phyloP scores from a whole-genome alignment of 345 rosid species.

The Populus pruinosa region DNA sequence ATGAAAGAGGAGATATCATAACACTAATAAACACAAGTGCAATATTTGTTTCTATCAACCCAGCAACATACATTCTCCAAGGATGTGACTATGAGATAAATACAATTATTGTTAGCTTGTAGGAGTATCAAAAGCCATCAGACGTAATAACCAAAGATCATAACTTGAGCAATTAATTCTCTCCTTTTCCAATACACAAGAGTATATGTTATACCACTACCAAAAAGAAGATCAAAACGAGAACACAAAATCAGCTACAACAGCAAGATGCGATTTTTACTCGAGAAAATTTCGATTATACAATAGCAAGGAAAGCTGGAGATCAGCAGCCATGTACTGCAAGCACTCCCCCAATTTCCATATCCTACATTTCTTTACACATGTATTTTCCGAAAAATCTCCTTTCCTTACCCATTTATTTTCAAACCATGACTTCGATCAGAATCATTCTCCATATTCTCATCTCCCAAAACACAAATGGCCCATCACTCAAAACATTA shows the following conservation, averaged over 20 bases:
- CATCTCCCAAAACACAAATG: constrained; percentile 9
- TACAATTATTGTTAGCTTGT: not conserved
- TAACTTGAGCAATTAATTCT: not conserved
- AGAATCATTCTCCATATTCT: not conserved
- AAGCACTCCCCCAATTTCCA: constrained; percentile 19
- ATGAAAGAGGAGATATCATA: not conserved
- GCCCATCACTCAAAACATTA: not conserved
- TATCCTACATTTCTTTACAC: constrained; percentile 48
- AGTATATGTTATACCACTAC: constrained; percentile 6
- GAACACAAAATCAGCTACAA: constrained; percentile 33
- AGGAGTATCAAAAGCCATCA: not conserved
- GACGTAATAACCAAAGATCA: not conserved
- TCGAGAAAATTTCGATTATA: constrained; percentile 32
- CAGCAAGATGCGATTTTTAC: constrained; percentile 38
- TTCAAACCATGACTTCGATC: constrained; percentile 4
- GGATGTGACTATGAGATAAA: not conserved
- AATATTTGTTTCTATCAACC: not conserved
- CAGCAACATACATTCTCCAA: not conserved
- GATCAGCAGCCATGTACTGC: constrained; percentile 25
- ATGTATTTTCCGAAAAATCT: constrained; percentile 22
- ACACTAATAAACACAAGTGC: not conserved
- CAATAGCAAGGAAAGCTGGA: constrained; percentile 39
- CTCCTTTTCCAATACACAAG: constrained; percentile 10
- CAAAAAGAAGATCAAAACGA: constrained; percentile 2
- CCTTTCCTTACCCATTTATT: constrained; percentile 24